These are phyloP conservation scores for Vitis rupestris DNA, from an alignment of 164 flowering plant species.

Conservation along the genomic window DNA sequence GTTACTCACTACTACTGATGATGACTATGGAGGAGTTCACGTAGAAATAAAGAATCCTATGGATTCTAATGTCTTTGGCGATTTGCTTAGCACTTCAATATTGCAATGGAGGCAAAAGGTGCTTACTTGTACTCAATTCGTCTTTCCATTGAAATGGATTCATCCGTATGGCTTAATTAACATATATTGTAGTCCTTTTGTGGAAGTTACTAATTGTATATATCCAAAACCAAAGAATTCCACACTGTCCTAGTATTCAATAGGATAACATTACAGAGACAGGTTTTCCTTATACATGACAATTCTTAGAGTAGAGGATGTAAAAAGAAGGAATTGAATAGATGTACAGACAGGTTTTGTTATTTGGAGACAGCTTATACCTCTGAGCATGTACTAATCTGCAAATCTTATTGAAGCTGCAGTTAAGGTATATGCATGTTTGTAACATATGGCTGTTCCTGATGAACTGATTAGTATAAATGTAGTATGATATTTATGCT, in stretches of 20 bases:
- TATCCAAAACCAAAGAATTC: too few species aligned
- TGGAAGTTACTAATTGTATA: too few species aligned
- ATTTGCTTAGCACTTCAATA: constrained; percentile 36
- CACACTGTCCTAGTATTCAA: too few species aligned
- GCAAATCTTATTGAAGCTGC: constrained; percentile 49
- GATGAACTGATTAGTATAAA: too few species aligned
- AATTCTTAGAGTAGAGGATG: too few species aligned
- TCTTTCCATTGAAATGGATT: too few species aligned
- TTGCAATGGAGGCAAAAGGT: constrained; percentile 41
- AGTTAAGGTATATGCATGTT: constrained; percentile 36
- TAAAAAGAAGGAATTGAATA: too few species aligned
- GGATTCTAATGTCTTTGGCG: constrained; percentile 31
- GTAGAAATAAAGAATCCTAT: constrained; percentile 36
- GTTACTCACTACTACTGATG: constrained; percentile 19
- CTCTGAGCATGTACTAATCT: not conserved
- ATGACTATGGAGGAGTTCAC: constrained; percentile 43
- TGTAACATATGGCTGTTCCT: not conserved
- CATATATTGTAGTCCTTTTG: not conserved
- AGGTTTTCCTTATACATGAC: too few species aligned
- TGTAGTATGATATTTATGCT: too few species aligned
- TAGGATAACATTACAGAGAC: too few species aligned
- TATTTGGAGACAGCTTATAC: too few species aligned
- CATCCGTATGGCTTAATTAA: not conserved
- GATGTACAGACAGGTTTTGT: too few species aligned
- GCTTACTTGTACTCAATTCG: not conserved